Base-by-base conservation (phyloP, 1,284 basidiomycete genomes). In the Moniliophthora roreri region DNA sequence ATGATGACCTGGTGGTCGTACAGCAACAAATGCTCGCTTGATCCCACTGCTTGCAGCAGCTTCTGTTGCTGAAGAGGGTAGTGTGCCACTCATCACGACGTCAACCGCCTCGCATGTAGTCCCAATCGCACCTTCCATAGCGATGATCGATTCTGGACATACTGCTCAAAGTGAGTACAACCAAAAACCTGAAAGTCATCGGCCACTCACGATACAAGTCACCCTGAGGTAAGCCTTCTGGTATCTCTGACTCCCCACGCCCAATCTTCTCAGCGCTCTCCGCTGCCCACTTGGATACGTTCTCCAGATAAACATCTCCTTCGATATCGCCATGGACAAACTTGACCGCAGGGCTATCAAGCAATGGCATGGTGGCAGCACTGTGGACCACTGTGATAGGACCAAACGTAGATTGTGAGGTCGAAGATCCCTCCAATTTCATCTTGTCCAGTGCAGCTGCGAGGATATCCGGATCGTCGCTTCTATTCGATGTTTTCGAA, bases 1-100 rank as follows among this genome's bases (percentile, higher is more conserved):
- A 63, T 95, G 94, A 73, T 95, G 93, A 0, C 94, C 94, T 0
- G 94, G 94, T 0, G 94, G 94, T 40, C 94, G 74, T 26, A 96
- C 80, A 0, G 85, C 87, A 10, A 92, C 92, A 67, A 96, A 96
- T 0, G 89, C 90, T 34, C 84, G 80, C 11, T 67, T 63, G 2
- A 68, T 45, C 0, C 63, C 51, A n/a, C n/a, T n/a, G n/a, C n/a
- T n/a, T 23, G 53, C 34, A 38, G 34, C 15, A 16, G 41, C 20
- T 50, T 49, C 39, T 10, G 53, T 67, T 16, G 45, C 32, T n/a
- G 37, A 52, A 45, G 21, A 60, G 11, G 48, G 21, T 11, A 41
- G 28, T 3, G 36, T 6, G 18, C 38, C 38, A 11, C 24, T 20
- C 11, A 85, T 54, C n/a, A 87, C 73, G 1, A 66, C 70, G 57